These are phyloP conservation scores for Claviceps capensis DNA, from an alignment of 2,329 filamentous ascomycete genomes.

Conservation along the genomic window DNA sequence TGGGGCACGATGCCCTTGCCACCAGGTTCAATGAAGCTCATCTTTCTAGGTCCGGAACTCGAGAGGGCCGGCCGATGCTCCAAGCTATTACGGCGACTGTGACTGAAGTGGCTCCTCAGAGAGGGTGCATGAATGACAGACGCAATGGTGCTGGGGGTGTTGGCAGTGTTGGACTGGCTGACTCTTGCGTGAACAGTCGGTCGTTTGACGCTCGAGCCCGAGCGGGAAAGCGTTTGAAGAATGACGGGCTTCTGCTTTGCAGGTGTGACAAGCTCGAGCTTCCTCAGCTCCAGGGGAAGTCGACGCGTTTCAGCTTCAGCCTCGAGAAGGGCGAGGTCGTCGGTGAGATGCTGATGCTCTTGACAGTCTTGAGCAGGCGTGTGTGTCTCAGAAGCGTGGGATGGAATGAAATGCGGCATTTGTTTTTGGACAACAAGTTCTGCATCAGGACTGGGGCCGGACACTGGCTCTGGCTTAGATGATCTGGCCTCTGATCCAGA, in stretches of 20 bases:
- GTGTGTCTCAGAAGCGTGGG: neutral
- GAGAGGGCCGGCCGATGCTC: conserved; percentile 18
- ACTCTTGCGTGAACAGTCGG: conserved; percentile 17
- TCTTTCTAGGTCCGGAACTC: conserved; percentile 10
- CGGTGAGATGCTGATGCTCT: conserved; percentile 14
- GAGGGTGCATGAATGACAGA: conserved; percentile 23
- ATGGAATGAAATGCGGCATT: neutral
- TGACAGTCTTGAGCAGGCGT: neutral
- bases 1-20: conserved; percentile 33
- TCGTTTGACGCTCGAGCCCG: conserved; percentile 26
- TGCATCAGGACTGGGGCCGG: too few species aligned
- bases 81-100: conserved; percentile 19
- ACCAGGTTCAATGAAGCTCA: conserved; percentile 29
- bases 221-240: conserved; percentile 33
- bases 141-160: conserved; percentile 20
- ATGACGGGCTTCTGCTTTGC: conserved; percentile 23
- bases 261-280: conserved; percentile 28
- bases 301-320: conserved; percentile 29
- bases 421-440: too few species aligned
- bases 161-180: conserved; percentile 18
- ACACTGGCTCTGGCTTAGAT: neutral
- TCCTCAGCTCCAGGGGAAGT: conserved; percentile 35
- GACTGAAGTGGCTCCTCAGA: conserved; percentile 18
- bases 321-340: conserved; percentile 30
- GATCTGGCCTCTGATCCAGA: neutral